Base-by-base conservation (phyloP, 495 filamentous ascomycete genomes). In the Penicillium odoratum region DNA sequence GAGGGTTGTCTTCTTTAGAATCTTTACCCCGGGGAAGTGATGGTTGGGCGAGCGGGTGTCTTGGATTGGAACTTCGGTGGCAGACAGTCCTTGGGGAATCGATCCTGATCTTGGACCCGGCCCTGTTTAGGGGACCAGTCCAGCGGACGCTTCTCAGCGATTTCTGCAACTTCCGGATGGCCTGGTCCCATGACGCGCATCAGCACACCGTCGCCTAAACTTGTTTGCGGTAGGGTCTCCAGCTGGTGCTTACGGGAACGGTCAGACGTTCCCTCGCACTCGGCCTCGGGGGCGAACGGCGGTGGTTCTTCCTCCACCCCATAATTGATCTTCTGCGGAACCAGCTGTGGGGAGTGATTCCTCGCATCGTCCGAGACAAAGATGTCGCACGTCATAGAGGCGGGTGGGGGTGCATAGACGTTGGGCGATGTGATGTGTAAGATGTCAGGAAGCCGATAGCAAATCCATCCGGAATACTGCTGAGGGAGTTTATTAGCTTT, bases 361-460 rank as follows among this genome's bases (percentile, higher is more conserved):
- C 61, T 66, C 57, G 60, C 73, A 58, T 80, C 76, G 59, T 80
- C 74, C 58, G 72, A 68, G 64, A 81, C 77, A 67, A 78, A 79
- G 57, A 67, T 69, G 51, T 73, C 69, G 51, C 59, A 61, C 53
- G 61, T 72, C 71, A 79, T 79, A 63, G 65, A 69, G 67, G 63
- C 71, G 63, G 61, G 51, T 29, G 51, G 38, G 51, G 51, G 51
- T 25, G 51, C 51, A 53, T 53, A 38, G 51, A n/a, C 36, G 16
- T 29, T 10, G 25, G 28, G 28, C 6, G 46, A 48, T 48, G 46
- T 48, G 46, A 48, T 48, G 46, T 48, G 46, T 48, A 48, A 48
- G 46, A 31, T n/a, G 46, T 30, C 26, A 48, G 28, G 46, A 31
- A 48, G 28, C 28, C 11, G 45, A 48, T 28, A n/a, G 46, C 46